Evolutionary conservation across 2,329 filamentous ascomycete species (phyloP).

Genomic region (Colletotrichum spaethianum): DNA sequence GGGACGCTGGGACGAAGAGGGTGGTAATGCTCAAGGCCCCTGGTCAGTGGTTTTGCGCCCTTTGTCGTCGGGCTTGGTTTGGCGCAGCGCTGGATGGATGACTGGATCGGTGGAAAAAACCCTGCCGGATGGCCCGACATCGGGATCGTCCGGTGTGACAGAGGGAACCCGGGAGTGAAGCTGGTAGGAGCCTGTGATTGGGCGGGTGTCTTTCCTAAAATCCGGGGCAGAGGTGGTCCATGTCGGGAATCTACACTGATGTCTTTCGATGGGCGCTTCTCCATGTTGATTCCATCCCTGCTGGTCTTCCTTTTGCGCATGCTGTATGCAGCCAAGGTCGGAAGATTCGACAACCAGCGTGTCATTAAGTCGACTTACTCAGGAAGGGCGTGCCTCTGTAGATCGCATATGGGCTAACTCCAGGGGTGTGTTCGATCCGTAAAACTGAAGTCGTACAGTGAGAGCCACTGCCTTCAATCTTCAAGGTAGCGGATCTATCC

Average conservation of each 20-base stretch:
- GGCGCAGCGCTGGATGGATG: conserved; percentile 3
- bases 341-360: neutral
- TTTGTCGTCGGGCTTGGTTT: conserved; percentile 28
- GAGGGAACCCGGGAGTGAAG: conserved; percentile 21
- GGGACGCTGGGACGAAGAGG: conserved; percentile 30
- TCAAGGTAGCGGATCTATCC: neutral
- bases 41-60: conserved; percentile 31
- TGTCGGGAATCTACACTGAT: neutral
- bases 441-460: neutral
- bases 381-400: conserved; percentile 26
- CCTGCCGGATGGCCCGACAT: conserved; percentile 34
- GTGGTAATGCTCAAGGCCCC: conserved; percentile 30
- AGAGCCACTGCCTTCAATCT: neutral
- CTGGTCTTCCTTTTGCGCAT: neutral
- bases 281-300: neutral
- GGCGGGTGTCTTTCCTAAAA: conserved; percentile 16
- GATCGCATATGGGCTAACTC: neutral
- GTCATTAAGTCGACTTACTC: neutral
- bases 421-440: neutral
- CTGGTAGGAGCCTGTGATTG: conserved; percentile 20
- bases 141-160: conserved; percentile 38
- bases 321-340: neutral
- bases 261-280: neutral
- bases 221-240: conserved; percentile 23
- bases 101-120: conserved; percentile 32